Conservation (phyloP, 192 early-diverging fungal genomes). For the Backusella sp. region DNA sequence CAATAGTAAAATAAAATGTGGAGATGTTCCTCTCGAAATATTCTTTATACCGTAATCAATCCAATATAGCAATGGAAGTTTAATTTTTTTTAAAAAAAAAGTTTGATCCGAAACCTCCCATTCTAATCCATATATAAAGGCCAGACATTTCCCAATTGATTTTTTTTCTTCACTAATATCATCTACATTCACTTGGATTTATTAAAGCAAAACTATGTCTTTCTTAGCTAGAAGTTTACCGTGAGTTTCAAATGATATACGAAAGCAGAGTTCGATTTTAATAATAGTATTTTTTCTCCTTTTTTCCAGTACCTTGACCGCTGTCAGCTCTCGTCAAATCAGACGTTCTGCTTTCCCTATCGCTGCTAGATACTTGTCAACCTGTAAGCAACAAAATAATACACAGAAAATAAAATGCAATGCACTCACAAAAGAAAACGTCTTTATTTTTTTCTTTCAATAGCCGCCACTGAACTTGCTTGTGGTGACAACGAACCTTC, state of each 20-base stretch:
- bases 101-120: not conserved
- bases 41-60: not conserved
- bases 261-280: not conserved
- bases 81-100: not conserved
- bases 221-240: slow-evolving; percentile 1
- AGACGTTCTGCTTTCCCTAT: slow-evolving; percentile 25
- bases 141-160: not conserved
- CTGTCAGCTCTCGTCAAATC: not conserved
- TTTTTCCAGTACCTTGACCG: not conserved
- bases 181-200: slow-evolving; percentile 1
- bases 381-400: slow-evolving; percentile 12
- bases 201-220: not conserved
- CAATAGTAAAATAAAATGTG: slow-evolving; percentile 5
- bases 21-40: not conserved
- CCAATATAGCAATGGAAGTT: not conserved
- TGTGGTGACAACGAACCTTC: slow-evolving; percentile 64
- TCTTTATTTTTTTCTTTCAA: not conserved
- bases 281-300: not conserved
- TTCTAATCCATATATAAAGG: not conserved
- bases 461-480: slow-evolving; percentile 51
- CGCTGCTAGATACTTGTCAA: slow-evolving; percentile 24
- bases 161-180: not conserved
- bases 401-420: not conserved
- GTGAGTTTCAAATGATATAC: not conserved
- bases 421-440: too few relatives aligned